phyloP scores from a whole-genome alignment of 352 stramenopile genomes.

The Plasmopara halstedii region DNA sequence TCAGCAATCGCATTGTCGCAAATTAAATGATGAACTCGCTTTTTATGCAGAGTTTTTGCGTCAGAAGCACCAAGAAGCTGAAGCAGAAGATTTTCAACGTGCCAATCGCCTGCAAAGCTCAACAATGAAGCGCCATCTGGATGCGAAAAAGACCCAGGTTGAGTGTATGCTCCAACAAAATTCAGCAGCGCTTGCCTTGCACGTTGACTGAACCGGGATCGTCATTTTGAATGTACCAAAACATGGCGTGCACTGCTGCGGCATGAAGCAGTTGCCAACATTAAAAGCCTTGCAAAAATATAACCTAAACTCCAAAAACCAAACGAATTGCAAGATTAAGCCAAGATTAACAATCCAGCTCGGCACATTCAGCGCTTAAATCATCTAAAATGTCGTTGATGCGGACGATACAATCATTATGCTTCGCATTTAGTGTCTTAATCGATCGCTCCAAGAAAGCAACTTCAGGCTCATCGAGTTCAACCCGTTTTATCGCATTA shows the following conservation, averaged over 20 bases:
- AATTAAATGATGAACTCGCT: slow-evolving; percentile 18
- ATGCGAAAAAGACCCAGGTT: slow-evolving; percentile 62
- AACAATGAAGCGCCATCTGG: slow-evolving; percentile 65
- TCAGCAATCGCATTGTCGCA: slow-evolving; percentile 10
- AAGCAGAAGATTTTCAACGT: slow-evolving; percentile 49
- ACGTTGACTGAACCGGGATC: slow-evolving; percentile 37
- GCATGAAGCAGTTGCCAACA: slow-evolving; percentile 28
- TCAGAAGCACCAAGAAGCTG: slow-evolving; percentile 64
- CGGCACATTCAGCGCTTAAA: slow-evolving; percentile 43
- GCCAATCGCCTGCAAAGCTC: slow-evolving; percentile 54
- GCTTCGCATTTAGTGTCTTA: slow-evolving; percentile 37
- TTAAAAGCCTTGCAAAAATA: slow-evolving; percentile 7
- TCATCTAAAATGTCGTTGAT: slow-evolving; percentile 82
- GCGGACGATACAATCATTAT: slow-evolving; percentile 50
- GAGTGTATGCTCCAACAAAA: slow-evolving; percentile 65
- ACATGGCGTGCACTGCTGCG: slow-evolving; percentile 27
- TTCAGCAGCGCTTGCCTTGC: slow-evolving; percentile 39
- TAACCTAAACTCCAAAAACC: not conserved
- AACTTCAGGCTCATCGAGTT: slow-evolving; percentile 39
- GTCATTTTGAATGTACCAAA: slow-evolving; percentile 36
- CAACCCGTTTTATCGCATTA: slow-evolving; percentile 25
- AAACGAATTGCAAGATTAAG: not conserved
- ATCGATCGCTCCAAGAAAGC: slow-evolving; percentile 62
- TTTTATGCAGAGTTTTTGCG: slow-evolving; percentile 49
- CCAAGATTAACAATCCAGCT: slow-evolving; percentile 23